These are phyloP conservation scores for Tuctoria greenei DNA, from an alignment of 176 grass and related monocot species.

Conservation along the genomic window DNA sequence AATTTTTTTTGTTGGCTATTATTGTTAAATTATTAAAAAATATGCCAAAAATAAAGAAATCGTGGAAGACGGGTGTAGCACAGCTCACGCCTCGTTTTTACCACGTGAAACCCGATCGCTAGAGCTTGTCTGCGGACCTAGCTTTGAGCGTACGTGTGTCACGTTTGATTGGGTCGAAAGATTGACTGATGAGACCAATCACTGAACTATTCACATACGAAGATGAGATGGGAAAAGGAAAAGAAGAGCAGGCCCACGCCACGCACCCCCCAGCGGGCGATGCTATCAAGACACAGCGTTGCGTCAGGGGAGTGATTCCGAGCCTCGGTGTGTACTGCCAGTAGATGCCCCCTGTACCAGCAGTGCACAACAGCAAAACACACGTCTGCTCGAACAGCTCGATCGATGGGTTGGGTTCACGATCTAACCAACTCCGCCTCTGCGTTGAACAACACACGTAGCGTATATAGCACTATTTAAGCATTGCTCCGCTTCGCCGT, in stretches of 20 bases:
- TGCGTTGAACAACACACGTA: background rate
- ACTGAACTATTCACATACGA: background rate
- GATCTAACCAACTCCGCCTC: background rate
- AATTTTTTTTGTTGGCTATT: too few relatives aligned
- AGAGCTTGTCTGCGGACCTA: background rate
- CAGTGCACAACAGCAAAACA: background rate
- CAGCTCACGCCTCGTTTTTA: background rate
- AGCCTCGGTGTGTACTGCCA: background rate
- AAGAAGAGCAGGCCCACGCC: background rate
- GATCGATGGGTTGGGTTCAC: background rate
- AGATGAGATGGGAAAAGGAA: background rate
- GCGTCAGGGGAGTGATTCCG: slow-evolving; percentile 24
- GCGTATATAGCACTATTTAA: background rate
- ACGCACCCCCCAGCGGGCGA: too few relatives aligned
- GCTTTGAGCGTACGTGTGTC: background rate
- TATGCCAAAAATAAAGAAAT: too few relatives aligned
- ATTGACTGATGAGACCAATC: background rate
- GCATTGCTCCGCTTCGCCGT: background rate
- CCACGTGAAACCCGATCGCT: background rate
- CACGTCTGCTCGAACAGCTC: background rate
- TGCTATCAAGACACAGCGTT: background rate
- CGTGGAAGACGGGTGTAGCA: too few relatives aligned
- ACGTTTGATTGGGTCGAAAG: background rate
- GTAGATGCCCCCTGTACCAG: background rate
- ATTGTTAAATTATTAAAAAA: too few relatives aligned